A percentile compares a stretch with the other conserved stretches of the same genome.
These are phyloP conservation scores for Chaetomiaceae sp. DNA, from an alignment of 2,329 filamentous ascomycete genomes.

Conservation along the genomic window DNA sequence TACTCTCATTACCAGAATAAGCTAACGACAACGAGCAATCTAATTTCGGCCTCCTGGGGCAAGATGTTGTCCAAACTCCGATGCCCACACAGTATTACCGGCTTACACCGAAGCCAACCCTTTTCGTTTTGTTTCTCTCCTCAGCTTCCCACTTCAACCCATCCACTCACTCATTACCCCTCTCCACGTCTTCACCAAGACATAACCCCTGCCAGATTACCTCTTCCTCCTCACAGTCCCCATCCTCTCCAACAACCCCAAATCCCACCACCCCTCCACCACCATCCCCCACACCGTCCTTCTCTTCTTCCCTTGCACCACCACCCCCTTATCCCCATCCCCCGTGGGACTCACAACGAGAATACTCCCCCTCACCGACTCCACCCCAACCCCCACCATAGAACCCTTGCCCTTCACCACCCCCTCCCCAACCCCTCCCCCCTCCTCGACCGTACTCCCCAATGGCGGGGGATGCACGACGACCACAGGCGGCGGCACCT, in stretches of 20 bases:
- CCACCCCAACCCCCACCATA: not conserved
- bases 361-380: constrained; percentile 4
- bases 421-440: no score
- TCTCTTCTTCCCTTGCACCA: constrained; percentile 7
- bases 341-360: not conserved
- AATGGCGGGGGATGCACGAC: constrained; percentile 8
- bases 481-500: constrained; percentile 15
- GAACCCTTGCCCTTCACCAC: no score
- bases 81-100: constrained; percentile 1
- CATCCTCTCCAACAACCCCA: constrained; percentile 25
- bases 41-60: not conserved
- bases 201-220: constrained; percentile 1
- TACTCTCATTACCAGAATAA: constrained; percentile 21
- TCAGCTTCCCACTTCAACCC: not conserved
- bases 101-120: not conserved
- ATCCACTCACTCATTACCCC: not conserved
- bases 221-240: constrained; percentile 22
- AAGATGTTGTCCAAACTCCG: no score
- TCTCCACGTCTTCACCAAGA: not conserved
- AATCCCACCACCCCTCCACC: constrained; percentile 25
- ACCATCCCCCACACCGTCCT: constrained; percentile 20
- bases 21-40: constrained; percentile 8
- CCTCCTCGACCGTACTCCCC: no score
- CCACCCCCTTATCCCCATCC: not conserved
- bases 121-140: not conserved